Percentiles rank a stretch among this genome's conserved stretches.
Conservation (phyloP, 805 yeast species). For the Kurtzmaniella cleridarum region DNA sequence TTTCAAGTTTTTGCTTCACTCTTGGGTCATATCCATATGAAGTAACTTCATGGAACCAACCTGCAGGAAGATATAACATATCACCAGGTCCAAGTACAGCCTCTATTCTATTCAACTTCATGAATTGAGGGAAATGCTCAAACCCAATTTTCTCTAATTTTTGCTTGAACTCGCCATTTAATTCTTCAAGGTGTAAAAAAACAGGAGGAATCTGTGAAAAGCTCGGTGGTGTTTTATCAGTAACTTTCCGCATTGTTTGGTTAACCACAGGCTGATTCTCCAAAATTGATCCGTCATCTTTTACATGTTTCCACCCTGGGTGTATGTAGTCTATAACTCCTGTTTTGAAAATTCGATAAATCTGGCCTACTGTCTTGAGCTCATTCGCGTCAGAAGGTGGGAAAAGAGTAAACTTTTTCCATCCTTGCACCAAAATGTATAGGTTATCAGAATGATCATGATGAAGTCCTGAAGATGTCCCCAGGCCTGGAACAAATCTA, state of each 20-base stretch:
- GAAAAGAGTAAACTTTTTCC: conserved; percentile 61
- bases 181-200: conserved; percentile 54
- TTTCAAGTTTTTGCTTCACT: not conserved
- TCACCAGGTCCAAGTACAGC: conserved; percentile 57
- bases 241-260: not conserved
- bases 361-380: conserved; percentile 59
- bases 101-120: conserved; percentile 34
- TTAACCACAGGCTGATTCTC: conserved; percentile 19
- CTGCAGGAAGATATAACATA: conserved; percentile 66
- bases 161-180: conserved; percentile 21
- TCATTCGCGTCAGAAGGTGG: conserved; percentile 57
- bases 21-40: conserved; percentile 43
- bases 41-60: conserved; percentile 81
- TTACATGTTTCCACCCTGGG: conserved; percentile 56
- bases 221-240: conserved; percentile 49
- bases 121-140: conserved; percentile 45
- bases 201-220: conserved; percentile 62
- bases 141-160: conserved; percentile 31
- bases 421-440: conserved; percentile 56
- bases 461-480: conserved; percentile 68
- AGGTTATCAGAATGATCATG: conserved; percentile 80
- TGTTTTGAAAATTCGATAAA: conserved; percentile 46
- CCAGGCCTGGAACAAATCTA: conserved; percentile 50
- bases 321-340: conserved; percentile 61
- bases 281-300: conserved; percentile 58